Evolutionary conservation across 2,329 filamentous ascomycete species (phyloP).

Genomic region (Alternaria sp.): DNA sequence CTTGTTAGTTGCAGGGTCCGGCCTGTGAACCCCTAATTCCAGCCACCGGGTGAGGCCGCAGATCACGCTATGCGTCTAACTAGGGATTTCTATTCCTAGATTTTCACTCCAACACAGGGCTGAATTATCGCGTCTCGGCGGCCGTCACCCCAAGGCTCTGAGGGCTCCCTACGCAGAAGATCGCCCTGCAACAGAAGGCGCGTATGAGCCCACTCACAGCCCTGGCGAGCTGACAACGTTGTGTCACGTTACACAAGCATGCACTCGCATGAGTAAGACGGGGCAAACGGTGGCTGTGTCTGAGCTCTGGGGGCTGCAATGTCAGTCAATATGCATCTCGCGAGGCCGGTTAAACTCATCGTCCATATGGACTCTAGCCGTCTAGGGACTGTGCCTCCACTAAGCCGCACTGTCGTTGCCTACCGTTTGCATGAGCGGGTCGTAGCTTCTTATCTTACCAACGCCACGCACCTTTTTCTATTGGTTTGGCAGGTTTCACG

Average conservation of each 20-base stretch:
- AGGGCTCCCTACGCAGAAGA: background rate
- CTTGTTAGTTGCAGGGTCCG: background rate
- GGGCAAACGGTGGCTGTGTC: background rate
- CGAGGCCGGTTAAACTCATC: background rate
- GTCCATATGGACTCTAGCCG: background rate
- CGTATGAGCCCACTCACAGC: background rate
- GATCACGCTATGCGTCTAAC: background rate
- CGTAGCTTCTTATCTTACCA: background rate
- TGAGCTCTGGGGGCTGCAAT: background rate
- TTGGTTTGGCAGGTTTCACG: background rate
- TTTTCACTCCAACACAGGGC: background rate
- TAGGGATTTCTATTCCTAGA: background rate
- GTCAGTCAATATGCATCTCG: background rate
- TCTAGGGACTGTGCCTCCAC: background rate
- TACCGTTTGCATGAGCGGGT: background rate
- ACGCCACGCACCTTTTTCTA: background rate
- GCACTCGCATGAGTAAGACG: background rate
- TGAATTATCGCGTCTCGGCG: background rate
- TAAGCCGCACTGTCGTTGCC: background rate
- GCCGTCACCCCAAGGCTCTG: background rate
- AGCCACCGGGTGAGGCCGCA: background rate
- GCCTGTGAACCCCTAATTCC: background rate
- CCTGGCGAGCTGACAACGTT: background rate
- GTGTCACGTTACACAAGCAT: background rate
- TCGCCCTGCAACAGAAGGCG: background rate